A percentile compares a stretch with the other conserved stretches of the same genome.
Conservation (phyloP, 2,329 filamentous ascomycete genomes). For the Fusarium albidum region DNA sequence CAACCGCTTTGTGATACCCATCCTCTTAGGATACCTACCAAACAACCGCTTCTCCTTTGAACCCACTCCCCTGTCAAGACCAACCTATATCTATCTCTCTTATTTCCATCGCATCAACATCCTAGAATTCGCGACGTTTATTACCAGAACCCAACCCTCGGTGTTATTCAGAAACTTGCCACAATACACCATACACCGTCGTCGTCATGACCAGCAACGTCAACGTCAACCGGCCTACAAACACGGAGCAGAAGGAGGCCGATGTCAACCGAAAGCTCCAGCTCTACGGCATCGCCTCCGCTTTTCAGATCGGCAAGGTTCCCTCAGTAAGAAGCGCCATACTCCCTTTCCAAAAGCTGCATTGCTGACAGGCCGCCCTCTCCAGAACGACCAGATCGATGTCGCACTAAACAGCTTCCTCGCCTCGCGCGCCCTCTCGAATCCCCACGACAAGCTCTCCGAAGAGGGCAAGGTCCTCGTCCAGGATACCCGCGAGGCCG, state of each 20-base stretch:
- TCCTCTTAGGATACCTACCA: conserved; percentile 28
- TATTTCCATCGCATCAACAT: not conserved
- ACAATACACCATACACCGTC: conserved; percentile 20
- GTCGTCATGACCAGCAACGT: conserved; percentile 48
- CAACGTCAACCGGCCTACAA: conserved; percentile 76
- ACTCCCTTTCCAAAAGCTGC: not conserved
- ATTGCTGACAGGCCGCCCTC: conserved; percentile 10
- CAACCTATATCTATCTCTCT: conserved; percentile 9
- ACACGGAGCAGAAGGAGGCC: conserved; percentile 79
- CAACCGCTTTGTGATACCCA: conserved; percentile 43
- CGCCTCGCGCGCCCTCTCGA: conserved; percentile 72
- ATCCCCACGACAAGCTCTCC: conserved; percentile 80
- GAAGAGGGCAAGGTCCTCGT: conserved; percentile 82
- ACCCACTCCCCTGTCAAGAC: conserved; percentile 4
- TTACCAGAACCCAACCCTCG: conserved; percentile 9
- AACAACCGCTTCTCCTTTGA: conserved; percentile 25
- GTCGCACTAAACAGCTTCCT: conserved; percentile 91
- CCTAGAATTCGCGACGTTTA: conserved; percentile 11
- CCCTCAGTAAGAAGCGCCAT: conserved; percentile 72
- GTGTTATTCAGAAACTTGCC: conserved; percentile 25
- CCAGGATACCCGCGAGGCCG: conserved; percentile 77
- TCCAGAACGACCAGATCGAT: conserved; percentile 92
- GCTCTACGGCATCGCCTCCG: conserved; percentile 87
- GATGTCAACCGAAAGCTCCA: conserved; percentile 95
- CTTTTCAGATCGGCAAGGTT: conserved; percentile 88